Percentiles rank a stretch among this genome's conserved stretches.
These are phyloP conservation scores for Malassezia brasiliensis DNA, from an alignment of 1,284 basidiomycete species.

Conservation along the genomic window DNA sequence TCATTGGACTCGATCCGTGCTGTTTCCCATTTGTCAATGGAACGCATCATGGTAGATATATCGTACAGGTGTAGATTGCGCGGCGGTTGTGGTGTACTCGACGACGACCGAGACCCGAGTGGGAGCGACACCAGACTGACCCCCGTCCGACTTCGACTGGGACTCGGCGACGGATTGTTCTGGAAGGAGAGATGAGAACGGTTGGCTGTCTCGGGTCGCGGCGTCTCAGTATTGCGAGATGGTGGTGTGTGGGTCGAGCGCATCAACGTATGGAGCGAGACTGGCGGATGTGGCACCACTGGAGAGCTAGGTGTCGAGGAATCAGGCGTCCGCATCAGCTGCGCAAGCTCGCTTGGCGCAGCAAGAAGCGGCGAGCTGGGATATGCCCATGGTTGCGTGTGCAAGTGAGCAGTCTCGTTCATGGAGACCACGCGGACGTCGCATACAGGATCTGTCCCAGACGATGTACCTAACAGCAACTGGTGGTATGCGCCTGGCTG, in stretches of 20 bases:
- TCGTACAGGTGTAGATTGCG: constrained; percentile 13
- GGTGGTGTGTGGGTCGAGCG: not conserved
- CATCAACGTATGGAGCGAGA: not conserved
- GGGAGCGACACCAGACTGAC: not conserved
- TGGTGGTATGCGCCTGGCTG: constrained; percentile 8
- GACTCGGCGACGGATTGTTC: not conserved
- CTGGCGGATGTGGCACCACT: not conserved
- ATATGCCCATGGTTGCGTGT: not conserved
- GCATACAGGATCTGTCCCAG: not conserved
- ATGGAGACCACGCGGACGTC: constrained; percentile 9
- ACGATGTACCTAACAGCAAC: not conserved
- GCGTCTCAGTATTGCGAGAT: not conserved
- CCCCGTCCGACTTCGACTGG: constrained; percentile 2
- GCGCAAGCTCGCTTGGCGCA: not conserved
- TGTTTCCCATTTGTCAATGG: constrained; percentile 16
- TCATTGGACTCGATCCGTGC: not conserved
- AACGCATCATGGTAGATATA: constrained; percentile 13
- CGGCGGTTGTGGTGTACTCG: not conserved
- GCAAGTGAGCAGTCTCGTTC: constrained; percentile 10
- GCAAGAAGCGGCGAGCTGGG: not conserved
- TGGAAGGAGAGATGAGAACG: not conserved
- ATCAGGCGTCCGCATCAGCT: not conserved
- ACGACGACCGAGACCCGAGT: not conserved
- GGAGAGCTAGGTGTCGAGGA: not conserved
- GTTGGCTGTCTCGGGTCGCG: not conserved